Evolutionary conservation across 257 asterid species (phyloP).

Genomic region (Solanum dulcamara): DNA sequence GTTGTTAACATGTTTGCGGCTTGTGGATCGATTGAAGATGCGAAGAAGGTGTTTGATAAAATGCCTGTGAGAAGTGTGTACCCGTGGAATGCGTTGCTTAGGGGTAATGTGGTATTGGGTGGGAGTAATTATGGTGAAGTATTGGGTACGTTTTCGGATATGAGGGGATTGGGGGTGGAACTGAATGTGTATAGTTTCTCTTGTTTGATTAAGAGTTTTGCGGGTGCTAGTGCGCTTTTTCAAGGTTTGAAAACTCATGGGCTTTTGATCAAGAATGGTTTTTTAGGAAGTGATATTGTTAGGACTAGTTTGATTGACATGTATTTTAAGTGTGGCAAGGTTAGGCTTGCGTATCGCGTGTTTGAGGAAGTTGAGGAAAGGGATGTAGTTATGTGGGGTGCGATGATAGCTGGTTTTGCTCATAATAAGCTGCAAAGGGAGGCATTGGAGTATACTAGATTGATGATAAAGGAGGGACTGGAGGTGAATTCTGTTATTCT

Average conservation of each 20-base stretch:
- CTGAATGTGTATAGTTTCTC: slow-evolving; percentile 76
- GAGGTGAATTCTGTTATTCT: slow-evolving; percentile 62
- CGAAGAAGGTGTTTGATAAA: slow-evolving; percentile 50
- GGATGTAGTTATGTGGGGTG: slow-evolving; percentile 87
- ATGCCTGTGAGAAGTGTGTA: slow-evolving; percentile 56
- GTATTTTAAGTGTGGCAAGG: slow-evolving; percentile 89
- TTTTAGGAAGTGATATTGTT: slow-evolving; percentile 33
- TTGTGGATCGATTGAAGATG: slow-evolving; percentile 71
- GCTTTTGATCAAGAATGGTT: slow-evolving; percentile 66
- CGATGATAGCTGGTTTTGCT: slow-evolving; percentile 82
- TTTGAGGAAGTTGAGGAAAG: slow-evolving; percentile 64
- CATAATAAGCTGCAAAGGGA: slow-evolving; percentile 69
- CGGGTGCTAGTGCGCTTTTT: slow-evolving; percentile 53
- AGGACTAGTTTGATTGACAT: slow-evolving; percentile 77
- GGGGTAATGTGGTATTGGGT: slow-evolving; percentile 80
- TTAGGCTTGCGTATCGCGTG: slow-evolving; percentile 44
- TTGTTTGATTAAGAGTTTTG: slow-evolving; percentile 82
- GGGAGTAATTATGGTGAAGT: slow-evolving; percentile 38
- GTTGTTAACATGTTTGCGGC: slow-evolving; percentile 56
- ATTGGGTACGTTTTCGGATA: slow-evolving; percentile 43
- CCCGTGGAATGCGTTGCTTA: slow-evolving; percentile 90
- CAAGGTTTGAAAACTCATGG: slow-evolving; percentile 82
- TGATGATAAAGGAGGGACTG: slow-evolving; percentile 49
- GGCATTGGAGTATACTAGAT: slow-evolving; percentile 60
- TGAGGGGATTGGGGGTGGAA: slow-evolving; percentile 68